phyloP scores from a whole-genome alignment of 352 stramenopile species.

The Thalassiosira livingstoniorum region DNA sequence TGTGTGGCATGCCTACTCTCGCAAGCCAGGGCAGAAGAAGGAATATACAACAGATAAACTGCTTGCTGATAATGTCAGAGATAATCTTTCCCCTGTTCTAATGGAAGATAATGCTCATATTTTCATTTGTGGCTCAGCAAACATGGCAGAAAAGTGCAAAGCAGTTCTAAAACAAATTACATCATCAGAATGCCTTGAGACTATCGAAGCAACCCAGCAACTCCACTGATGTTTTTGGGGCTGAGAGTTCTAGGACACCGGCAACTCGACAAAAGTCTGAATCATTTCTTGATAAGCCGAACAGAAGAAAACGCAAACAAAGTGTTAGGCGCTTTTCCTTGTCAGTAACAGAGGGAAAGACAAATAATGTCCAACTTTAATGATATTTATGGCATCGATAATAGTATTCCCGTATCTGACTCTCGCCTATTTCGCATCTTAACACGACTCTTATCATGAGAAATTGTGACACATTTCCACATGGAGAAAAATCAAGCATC shows the following conservation, averaged over 20 bases:
- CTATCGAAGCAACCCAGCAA: constrained; percentile 14
- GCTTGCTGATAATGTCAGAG: constrained; percentile 10
- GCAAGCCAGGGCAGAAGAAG: constrained; percentile 38
- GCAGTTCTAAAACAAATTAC: constrained; percentile 19
- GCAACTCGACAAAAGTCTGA: too few relatives aligned
- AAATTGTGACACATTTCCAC: too few relatives aligned
- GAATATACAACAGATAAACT: constrained; percentile 50
- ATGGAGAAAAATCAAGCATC: too few relatives aligned
- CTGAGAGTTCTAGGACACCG: constrained; percentile 4
- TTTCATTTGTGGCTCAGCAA: constrained; percentile 53
- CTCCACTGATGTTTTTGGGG: constrained; percentile 55
- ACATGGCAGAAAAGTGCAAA: constrained; percentile 45
- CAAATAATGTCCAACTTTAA: too few relatives aligned
- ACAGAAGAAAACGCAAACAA: too few relatives aligned
- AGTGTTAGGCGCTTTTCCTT: too few relatives aligned
- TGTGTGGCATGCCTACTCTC: constrained; percentile 46
- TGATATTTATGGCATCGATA: too few relatives aligned
- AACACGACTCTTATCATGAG: too few relatives aligned
- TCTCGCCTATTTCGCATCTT: too few relatives aligned
- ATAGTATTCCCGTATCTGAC: too few relatives aligned
- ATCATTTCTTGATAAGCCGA: too few relatives aligned
- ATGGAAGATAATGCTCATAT: constrained; percentile 39
- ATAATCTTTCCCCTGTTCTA: constrained; percentile 26
- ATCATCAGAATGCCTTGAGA: constrained; percentile 12
- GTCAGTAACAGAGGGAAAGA: too few relatives aligned